A percentile compares a stretch with the other conserved stretches of the same genome.
Evolutionary conservation across 176 grass and related monocot species (phyloP).

Genomic region (Saccharum officinarum): DNA sequence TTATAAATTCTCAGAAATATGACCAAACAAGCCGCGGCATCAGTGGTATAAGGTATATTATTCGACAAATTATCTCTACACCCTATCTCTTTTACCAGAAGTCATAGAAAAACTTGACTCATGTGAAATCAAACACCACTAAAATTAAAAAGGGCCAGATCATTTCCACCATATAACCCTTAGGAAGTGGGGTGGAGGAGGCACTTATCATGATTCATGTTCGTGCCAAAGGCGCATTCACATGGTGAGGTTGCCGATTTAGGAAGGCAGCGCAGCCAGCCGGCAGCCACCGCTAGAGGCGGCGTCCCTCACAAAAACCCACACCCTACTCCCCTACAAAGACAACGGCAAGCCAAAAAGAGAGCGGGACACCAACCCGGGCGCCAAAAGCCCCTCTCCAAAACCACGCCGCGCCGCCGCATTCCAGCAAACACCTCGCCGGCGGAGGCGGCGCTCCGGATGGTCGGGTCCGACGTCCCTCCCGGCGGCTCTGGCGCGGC

Average conservation of each 20-base stretch:
- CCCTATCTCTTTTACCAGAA: too few relatives aligned
- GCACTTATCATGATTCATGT: not conserved
- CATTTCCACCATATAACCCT: not conserved
- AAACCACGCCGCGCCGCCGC: slow-evolving; percentile 31
- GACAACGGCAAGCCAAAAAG: not conserved
- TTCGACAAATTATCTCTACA: not conserved
- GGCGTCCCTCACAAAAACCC: not conserved
- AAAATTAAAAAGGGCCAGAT: not conserved
- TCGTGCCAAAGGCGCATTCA: not conserved
- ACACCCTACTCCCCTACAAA: not conserved
- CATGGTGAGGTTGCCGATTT: slow-evolving; percentile 4
- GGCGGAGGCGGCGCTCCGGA: slow-evolving; percentile 17
- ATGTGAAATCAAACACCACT: not conserved
- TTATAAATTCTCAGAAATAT: not conserved
- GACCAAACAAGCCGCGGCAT: too few relatives aligned
- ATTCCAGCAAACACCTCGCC: slow-evolving; percentile 44
- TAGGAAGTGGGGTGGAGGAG: not conserved
- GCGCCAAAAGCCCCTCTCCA: slow-evolving; percentile 27
- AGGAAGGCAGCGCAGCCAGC: not conserved
- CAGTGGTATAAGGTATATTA: not conserved
- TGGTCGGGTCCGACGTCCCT: slow-evolving; percentile 37
- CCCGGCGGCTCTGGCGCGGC: not conserved
- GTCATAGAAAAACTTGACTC: not conserved
- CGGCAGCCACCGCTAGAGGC: not conserved
- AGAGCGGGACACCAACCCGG: slow-evolving; percentile 6